Base-by-base conservation (phyloP, 768 basidiomycete genomes). In the Leccinum fibrillosum region DNA sequence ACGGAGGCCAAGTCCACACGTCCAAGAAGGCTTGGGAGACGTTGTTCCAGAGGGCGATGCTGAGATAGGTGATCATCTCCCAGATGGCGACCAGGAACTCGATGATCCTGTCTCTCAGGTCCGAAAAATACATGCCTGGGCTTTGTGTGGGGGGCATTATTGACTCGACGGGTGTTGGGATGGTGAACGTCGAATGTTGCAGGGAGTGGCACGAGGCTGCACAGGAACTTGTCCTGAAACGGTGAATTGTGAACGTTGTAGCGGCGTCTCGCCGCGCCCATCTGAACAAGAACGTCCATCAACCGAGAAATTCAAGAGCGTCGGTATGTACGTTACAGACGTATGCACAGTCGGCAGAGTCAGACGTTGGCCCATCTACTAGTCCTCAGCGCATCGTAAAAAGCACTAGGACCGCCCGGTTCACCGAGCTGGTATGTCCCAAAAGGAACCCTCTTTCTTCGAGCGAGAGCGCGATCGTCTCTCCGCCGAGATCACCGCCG, bases 391-490 rank as follows among this genome's bases (percentile, higher is more conserved):
- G 23, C 23, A 23, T 23, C 23, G 23, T 23, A 23, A 23, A 23
- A 39, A n/a, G 8, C n/a, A n/a, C 39, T n/a, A 10, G 39, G 39
- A 42, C 39, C n/a, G n/a, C 10, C 39, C 39, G 17, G 37, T 45
- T 45, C 44, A 45, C 44, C 21, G 23, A 21, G 26, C 35, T 42
- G n/a, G 39, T 21, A 69, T 72, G 71, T 73, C 69, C 6, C 71
- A 73, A 54, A 58, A 55, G 55, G 85, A 85, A 25, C 65, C 71
- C 2, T 72, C 83, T 0, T 92, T 89, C 73, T 94, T 94, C 57
- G 89, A 92, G 37, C 81, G 81, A 59, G 92, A 94, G 66, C 84
- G 91, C 61, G 87, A 92, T 57, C 80, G 81, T 54, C 78, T 94
- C 42, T 78, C 88, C 6, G 74, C 79, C 51, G 90, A 93, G 59